phyloP scores from a whole-genome alignment of 495 filamentous ascomycete species.

The Hypoxylon cercidicola region DNA sequence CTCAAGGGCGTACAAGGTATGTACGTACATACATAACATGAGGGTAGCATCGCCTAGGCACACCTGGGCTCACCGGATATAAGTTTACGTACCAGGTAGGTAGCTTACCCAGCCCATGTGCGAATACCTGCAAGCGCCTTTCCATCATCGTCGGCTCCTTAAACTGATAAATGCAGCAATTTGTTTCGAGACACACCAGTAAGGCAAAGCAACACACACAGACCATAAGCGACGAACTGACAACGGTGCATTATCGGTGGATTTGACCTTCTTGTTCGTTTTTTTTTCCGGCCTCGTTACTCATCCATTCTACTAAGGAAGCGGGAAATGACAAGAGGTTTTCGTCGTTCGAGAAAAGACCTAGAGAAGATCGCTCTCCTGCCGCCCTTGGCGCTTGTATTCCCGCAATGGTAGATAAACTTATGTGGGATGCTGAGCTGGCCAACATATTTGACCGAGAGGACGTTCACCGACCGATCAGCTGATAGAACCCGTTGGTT shows the following conservation, averaged over 20 bases:
- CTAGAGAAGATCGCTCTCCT: slow-evolving; percentile 9
- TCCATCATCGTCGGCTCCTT: slow-evolving; percentile 18
- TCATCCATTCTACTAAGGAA: slow-evolving; percentile 5
- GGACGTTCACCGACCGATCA: slow-evolving; percentile 28
- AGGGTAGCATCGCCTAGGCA: slow-evolving; percentile 2
- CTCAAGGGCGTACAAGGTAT: slow-evolving; percentile 26
- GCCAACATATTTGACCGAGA: slow-evolving; percentile 9
- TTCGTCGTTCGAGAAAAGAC: slow-evolving; percentile 3
- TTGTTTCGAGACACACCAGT: slow-evolving; percentile 12
- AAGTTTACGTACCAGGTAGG: slow-evolving; percentile 39
- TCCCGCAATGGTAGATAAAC: slow-evolving; percentile 14
- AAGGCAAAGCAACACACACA: slow-evolving; percentile 5
- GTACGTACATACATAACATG: slow-evolving; percentile 6
- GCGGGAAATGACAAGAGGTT: slow-evolving; percentile 7
- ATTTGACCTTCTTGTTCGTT: too few relatives aligned
- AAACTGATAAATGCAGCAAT: slow-evolving; percentile 15
- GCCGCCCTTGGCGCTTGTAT: slow-evolving; percentile 37
- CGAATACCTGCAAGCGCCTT: slow-evolving; percentile 21
- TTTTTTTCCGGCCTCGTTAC: not conserved
- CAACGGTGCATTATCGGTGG: not conserved
- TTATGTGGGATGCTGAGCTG: slow-evolving; percentile 15
- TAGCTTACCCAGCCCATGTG: slow-evolving; percentile 27
- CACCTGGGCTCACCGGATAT: slow-evolving; percentile 38
- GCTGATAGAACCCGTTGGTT: slow-evolving; percentile 9
- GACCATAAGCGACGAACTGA: not conserved